Evolutionary conservation across 352 stramenopile genomes (phyloP).

Genomic region (Globisporangium parvum): DNA sequence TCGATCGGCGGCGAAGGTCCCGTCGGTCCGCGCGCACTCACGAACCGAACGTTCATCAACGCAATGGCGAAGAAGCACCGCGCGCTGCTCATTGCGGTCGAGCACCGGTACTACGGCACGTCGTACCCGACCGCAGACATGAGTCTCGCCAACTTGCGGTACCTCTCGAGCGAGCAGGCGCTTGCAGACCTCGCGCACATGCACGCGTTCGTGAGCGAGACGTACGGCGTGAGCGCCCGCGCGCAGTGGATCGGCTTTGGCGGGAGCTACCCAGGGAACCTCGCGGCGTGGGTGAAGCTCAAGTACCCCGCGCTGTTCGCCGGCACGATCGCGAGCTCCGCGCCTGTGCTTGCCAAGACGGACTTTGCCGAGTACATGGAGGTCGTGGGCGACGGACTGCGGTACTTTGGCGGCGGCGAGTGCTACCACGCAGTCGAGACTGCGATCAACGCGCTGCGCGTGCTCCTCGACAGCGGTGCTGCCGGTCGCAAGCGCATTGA

Average conservation of each 20-base stretch:
- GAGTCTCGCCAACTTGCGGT: slow-evolving; percentile 76
- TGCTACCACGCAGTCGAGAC: slow-evolving; percentile 74
- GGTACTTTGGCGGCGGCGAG: slow-evolving; percentile 78
- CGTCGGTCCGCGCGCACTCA: slow-evolving; percentile 46
- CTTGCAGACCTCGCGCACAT: slow-evolving; percentile 91
- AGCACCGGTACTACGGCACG: slow-evolving; percentile 95
- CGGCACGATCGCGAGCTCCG: slow-evolving; percentile 89
- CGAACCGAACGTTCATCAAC: slow-evolving; percentile 75
- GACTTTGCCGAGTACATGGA: slow-evolving; percentile 88
- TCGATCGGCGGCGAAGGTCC: slow-evolving; percentile 83
- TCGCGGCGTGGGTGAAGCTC: slow-evolving; percentile 90
- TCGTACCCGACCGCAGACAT: slow-evolving; percentile 85
- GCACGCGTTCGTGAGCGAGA: slow-evolving; percentile 59
- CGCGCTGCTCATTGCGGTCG: slow-evolving; percentile 84
- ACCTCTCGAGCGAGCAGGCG: slow-evolving; percentile 87
- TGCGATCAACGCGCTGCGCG: slow-evolving; percentile 40
- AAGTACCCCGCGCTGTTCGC: slow-evolving; percentile 91
- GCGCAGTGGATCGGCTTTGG: slow-evolving; percentile 92
- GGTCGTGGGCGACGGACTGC: slow-evolving; percentile 67
- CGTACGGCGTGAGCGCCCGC: slow-evolving; percentile 46
- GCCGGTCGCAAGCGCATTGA: slow-evolving; percentile 37
- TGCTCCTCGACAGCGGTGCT: slow-evolving; percentile 46
- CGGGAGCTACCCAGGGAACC: slow-evolving; percentile 93
- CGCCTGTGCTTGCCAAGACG: slow-evolving; percentile 80
- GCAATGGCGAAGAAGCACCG: slow-evolving; percentile 66